Evolutionary conservation across 1,139 yeast species (phyloP), one percentile per base, ranked within the genome.

Genomic region (Yamadazyma blattariae): DNA sequence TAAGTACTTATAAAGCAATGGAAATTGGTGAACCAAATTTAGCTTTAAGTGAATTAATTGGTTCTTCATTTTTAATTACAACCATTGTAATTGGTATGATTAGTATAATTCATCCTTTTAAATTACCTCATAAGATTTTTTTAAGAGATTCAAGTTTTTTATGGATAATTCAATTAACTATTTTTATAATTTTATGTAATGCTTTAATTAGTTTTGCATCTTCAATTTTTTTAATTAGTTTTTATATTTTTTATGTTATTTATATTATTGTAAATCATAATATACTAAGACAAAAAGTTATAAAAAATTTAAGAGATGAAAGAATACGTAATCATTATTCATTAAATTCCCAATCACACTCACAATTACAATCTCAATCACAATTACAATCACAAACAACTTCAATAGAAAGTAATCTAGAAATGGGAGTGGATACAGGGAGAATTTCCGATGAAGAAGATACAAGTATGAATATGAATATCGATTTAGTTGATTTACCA

Each of bases 11-110:
- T 54, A 81, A 82, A 28, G 96, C 96, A 5, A 76, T 89, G 77
- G 68, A 70, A 27, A 60, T 77, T 3, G 82, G 77, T 13, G 76
- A 85, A 5, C 79, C 84, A 1, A 73, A 88, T 3, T 62, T 92
- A 54, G 97, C 97, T 0, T 62, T 92, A 5, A 94, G 97, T 1
- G 97, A 90, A 56, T 65, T 90, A 26, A 59, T 88, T 23, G 97
- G 98, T 0, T 90, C 96, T 3, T 86, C 92, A 0, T 71, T 80
- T 25, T 83, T 88, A 48, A 81, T 85, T n/a, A 67, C 82, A 10
- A 76, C 90, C 4, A 79, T 83, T 3, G 88, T 87, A 3, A 69
- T 84, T 17, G 96, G 96, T 0, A 58, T 80, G 2, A 81, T 87
- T 77, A 86, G 86, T 0, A 59, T 87, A 2, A 60, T 80, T 1